A percentile compares a stretch with the other conserved stretches of the same genome.
These are phyloP conservation scores for Eurotiales sp. DNA, from an alignment of 2,329 filamentous ascomycete genomes.

Conservation along the genomic window DNA sequence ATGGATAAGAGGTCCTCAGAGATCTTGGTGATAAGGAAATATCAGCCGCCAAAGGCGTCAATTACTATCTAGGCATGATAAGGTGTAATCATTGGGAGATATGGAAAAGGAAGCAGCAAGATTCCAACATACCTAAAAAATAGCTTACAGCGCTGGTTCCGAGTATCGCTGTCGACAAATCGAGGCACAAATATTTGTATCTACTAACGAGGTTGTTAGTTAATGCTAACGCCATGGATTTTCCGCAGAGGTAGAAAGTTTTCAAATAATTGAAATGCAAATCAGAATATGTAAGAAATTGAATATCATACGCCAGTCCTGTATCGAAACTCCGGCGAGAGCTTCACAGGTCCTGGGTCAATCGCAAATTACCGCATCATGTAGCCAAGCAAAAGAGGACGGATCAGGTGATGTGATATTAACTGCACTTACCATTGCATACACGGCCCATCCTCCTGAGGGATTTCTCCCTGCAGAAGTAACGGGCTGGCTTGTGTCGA, in stretches of 20 bases:
- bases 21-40: conserved; percentile 63
- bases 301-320: conserved; percentile 76
- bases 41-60: conserved; percentile 59
- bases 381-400: conserved; percentile 22
- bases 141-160: neutral
- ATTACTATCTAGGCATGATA: conserved; percentile 64
- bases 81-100: conserved; percentile 59
- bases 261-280: conserved; percentile 15
- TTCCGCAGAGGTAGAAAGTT: neutral
- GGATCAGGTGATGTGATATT: neutral
- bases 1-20: conserved; percentile 52
- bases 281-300: conserved; percentile 99
- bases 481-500: neutral
- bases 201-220: neutral
- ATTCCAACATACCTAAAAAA: conserved; percentile 24
- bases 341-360: conserved; percentile 79
- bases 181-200: conserved; percentile 21
- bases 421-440: neutral
- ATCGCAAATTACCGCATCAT: conserved; percentile 99
- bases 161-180: conserved; percentile 14
- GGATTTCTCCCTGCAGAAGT: neutral
- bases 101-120: conserved; percentile 4
- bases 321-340: conserved; percentile 86
- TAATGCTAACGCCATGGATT: neutral
- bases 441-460: neutral